phyloP scores from a whole-genome alignment of 2,329 filamentous ascomycete genomes.

The Colletotrichum musicola region DNA sequence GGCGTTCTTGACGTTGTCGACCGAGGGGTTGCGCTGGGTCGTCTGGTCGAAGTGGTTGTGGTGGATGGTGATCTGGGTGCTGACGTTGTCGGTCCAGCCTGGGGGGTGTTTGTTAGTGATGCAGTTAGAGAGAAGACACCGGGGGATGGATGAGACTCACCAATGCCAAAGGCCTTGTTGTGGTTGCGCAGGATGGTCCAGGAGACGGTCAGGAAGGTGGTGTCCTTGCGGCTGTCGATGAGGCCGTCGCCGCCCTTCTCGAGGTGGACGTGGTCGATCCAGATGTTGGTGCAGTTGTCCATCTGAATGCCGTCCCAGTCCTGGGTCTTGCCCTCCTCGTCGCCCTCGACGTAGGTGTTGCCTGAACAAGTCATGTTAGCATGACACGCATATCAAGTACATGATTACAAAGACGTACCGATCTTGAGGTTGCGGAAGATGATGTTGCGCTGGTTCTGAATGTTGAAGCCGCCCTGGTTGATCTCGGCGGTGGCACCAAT shows the following conservation, averaged over 20 bases:
- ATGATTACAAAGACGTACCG: no score
- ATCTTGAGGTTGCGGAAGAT: constrained; percentile 45
- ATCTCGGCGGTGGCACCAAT: constrained; percentile 43
- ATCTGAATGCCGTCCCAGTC: constrained; percentile 45
- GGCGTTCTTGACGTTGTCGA: constrained; percentile 43
- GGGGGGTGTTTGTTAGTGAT: no score
- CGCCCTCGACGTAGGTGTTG: constrained; percentile 34
- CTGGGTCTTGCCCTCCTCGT: constrained; percentile 43
- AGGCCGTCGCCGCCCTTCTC: constrained; percentile 44
- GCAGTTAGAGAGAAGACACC: no score
- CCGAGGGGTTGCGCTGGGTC: constrained; percentile 44
- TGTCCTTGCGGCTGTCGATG: constrained; percentile 45
- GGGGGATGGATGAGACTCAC: constrained; percentile 25
- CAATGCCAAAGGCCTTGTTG: constrained; percentile 46
- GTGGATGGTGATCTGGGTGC: constrained; percentile 43
- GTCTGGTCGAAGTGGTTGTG: constrained; percentile 45
- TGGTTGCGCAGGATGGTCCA: constrained; percentile 44
- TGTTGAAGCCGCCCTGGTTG: constrained; percentile 41
- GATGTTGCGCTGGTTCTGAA: constrained; percentile 42
- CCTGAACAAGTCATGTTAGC: background rate
- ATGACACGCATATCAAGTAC: no score
- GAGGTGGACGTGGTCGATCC: constrained; percentile 45
- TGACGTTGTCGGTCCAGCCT: constrained; percentile 46
- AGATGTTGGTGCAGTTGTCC: constrained; percentile 43
- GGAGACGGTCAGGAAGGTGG: constrained; percentile 44